phyloP scores from a whole-genome alignment of 345 rosid genomes.

The Salix purpurea region DNA sequence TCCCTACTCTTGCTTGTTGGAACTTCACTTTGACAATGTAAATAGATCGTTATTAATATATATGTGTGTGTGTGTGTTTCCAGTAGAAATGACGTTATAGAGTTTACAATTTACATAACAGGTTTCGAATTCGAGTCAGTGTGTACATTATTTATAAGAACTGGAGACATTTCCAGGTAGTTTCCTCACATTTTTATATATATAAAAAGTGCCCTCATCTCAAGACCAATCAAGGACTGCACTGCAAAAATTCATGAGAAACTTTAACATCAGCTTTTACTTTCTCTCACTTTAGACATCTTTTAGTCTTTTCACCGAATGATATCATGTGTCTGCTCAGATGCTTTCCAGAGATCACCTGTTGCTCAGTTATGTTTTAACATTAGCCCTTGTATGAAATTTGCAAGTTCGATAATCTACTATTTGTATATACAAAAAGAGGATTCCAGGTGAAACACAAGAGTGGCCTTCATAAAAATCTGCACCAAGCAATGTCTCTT shows the following conservation, averaged over 20 bases:
- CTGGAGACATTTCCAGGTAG: no score
- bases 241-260: not conserved
- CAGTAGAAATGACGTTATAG: no score
- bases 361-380: not conserved
- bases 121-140: rapidly evolving
- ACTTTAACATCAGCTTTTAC: not conserved
- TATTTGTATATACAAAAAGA: not conserved
- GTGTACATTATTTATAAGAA: no score
- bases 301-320: conserved; percentile 11
- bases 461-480: not conserved
- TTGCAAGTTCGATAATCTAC: not conserved
- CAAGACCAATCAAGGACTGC: not conserved
- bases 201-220: no score
- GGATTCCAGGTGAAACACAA: not conserved
- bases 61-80: no score
- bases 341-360: not conserved
- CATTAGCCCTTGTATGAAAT: not conserved
- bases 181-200: no score
- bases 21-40: no score
- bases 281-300: not conserved
- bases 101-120: no score
- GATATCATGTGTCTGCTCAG: not conserved
- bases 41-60: no score
- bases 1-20: no score
- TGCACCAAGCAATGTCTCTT: not conserved